Percentiles rank a stretch among this genome's conserved stretches.
Evolutionary conservation across 129 eudicot genomes (phyloP).

Genomic region (Saposhnikovia divaricata): DNA sequence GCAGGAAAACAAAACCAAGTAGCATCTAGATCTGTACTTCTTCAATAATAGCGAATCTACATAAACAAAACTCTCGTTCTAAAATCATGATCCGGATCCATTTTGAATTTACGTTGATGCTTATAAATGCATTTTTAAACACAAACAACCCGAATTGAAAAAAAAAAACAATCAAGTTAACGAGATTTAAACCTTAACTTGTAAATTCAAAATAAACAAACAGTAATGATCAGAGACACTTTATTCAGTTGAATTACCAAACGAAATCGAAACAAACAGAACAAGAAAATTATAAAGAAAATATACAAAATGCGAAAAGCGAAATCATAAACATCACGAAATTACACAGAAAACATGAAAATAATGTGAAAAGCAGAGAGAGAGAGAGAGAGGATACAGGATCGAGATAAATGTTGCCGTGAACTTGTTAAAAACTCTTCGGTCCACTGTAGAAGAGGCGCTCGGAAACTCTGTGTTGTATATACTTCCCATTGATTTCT

Average conservation of each 20-base stretch:
- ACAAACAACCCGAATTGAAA: background rate
- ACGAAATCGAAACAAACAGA: background rate
- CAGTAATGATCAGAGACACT: background rate
- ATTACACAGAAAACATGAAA: background rate
- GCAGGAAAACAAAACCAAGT: too few species aligned
- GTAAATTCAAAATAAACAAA: background rate
- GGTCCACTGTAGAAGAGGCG: conserved; percentile 31
- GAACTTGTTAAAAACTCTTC: conserved; percentile 61
- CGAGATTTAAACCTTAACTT: background rate
- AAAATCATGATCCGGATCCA: background rate
- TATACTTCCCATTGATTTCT: conserved; percentile 33
- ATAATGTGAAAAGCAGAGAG: too few species aligned
- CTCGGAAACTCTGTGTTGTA: conserved; percentile 16
- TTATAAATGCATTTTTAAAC: background rate
- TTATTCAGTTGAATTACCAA: background rate
- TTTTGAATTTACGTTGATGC: background rate
- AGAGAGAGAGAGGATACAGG: conserved; percentile 26
- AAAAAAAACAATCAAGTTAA: background rate
- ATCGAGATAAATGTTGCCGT: conserved; percentile 91
- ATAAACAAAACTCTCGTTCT: background rate
- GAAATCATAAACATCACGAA: background rate
- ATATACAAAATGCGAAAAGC: background rate
- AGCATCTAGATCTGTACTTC: background rate
- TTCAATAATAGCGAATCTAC: background rate
- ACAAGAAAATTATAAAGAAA: background rate